These are phyloP conservation scores for Butyriboletus appendiculatus DNA, from an alignment of 1,284 basidiomycete species.

Conservation along the genomic window DNA sequence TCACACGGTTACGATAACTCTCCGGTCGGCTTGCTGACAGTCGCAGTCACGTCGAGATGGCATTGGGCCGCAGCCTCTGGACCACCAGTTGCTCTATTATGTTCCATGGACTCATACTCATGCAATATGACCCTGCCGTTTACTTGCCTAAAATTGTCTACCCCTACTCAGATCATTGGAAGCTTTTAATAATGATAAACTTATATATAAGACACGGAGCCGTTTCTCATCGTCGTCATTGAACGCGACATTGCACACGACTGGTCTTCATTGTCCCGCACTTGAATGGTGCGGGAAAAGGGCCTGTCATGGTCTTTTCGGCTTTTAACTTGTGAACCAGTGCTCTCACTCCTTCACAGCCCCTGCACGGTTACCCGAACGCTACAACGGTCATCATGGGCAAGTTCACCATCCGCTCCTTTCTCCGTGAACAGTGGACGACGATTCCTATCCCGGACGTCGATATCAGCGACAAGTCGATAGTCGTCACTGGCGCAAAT, in stretches of 20 bases:
- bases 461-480: slow-evolving; percentile 32
- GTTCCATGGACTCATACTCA: neutral
- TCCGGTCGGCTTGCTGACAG: neutral
- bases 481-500: slow-evolving; percentile 36
- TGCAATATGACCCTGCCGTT: neutral
- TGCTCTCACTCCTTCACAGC: neutral
- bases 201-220: neutral
- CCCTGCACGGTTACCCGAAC: neutral
- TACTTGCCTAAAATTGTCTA: neutral
- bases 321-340: neutral
- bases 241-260: neutral
- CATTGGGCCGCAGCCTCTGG: neutral
- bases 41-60: neutral
- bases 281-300: neutral
- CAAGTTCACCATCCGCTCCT: slow-evolving; percentile 18
- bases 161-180: neutral
- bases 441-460: slow-evolving; percentile 22
- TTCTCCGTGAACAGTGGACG: slow-evolving; percentile 28
- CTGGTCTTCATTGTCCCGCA: neutral
- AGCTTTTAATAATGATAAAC: neutral
- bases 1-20: neutral
- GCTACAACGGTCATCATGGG: slow-evolving; percentile 16
- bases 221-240: neutral
- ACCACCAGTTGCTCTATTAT: neutral
- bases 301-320: neutral